Evolutionary conservation across 73 alveolate genomes (phyloP).

Genomic region (Stentor coeruleus): DNA sequence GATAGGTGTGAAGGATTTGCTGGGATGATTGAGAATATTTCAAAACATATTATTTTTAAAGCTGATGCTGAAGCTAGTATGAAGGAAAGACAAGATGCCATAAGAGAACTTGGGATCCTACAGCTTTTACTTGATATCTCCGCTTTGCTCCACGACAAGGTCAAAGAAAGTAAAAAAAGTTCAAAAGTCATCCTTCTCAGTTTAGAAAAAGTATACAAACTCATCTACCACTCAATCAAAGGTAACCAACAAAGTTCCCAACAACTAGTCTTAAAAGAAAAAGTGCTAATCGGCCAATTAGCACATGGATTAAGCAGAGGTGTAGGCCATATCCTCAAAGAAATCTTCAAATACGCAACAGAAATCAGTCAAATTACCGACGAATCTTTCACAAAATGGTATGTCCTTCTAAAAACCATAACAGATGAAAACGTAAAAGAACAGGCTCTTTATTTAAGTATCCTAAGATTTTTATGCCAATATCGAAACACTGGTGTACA

Average conservation of each 20-base stretch:
- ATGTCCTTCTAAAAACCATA: not conserved
- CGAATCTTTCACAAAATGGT: not conserved
- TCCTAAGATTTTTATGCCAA: not conserved
- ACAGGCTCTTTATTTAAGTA: slow-evolving; percentile 12
- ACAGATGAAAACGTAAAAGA: not conserved
- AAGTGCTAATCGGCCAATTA: not conserved
- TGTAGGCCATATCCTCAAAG: not conserved
- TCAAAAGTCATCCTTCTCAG: not conserved
- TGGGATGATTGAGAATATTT: not conserved
- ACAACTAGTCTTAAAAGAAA: not conserved
- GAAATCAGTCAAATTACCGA: not conserved
- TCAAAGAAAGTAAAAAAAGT: not conserved
- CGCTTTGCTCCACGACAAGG: not conserved
- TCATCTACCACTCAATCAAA: not conserved
- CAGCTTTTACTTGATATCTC: not conserved
- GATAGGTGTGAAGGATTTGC: not conserved
- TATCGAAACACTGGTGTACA: not conserved
- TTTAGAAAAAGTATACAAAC: not conserved
- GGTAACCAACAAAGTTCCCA: not conserved
- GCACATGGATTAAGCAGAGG: not conserved
- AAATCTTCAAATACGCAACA: not conserved
- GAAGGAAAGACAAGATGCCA: not conserved
- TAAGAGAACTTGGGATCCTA: not conserved
- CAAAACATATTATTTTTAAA: not conserved
- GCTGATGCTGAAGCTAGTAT: not conserved